Conservation (phyloP, 2,329 filamentous ascomycete genomes). For the Diplodia sapinea region DNA sequence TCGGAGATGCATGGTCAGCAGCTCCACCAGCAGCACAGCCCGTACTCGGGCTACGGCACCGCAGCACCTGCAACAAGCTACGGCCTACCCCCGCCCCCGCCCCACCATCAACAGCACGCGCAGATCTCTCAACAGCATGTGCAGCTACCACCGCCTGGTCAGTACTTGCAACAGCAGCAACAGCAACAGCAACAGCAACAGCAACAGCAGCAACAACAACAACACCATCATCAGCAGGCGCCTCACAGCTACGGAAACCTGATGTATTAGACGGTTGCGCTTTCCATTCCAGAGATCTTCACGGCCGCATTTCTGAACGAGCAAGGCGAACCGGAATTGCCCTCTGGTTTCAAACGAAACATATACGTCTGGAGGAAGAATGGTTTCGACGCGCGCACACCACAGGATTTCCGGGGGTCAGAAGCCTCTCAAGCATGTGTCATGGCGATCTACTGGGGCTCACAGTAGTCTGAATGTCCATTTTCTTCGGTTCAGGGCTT, state of each 20-base stretch:
- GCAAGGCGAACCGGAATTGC: background rate
- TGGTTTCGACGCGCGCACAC: background rate
- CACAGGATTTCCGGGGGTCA: background rate
- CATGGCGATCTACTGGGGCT: slow-evolving; percentile 5
- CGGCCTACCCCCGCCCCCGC: slow-evolving; percentile 23
- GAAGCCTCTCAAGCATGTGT: background rate
- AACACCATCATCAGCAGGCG: slow-evolving; percentile 15
- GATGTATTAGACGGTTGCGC: slow-evolving; percentile 11
- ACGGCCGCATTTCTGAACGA: slow-evolving; percentile 9
- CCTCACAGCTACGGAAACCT: slow-evolving; percentile 20
- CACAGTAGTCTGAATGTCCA: background rate
- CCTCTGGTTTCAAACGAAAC: slow-evolving; percentile 3
- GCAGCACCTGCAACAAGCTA: slow-evolving; percentile 8
- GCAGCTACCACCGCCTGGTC: slow-evolving; percentile 6
- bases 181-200: slow-evolving; percentile 10
- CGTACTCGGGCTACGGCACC: slow-evolving; percentile 22
- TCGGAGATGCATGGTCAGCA: slow-evolving; percentile 30
- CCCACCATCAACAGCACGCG: slow-evolving; percentile 14
- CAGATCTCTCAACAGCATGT: slow-evolving; percentile 19
- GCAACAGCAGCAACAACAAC: slow-evolving; percentile 14
- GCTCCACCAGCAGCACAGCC: slow-evolving; percentile 28
- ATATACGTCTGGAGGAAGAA: background rate
- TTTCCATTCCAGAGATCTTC: background rate
- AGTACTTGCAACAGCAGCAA: slow-evolving; percentile 24
- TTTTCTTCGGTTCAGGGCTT: background rate